A percentile compares a stretch with the other conserved stretches of the same genome.
Conservation (phyloP, 2,329 filamentous ascomycete species). For the Trichophaea hybrida region DNA sequence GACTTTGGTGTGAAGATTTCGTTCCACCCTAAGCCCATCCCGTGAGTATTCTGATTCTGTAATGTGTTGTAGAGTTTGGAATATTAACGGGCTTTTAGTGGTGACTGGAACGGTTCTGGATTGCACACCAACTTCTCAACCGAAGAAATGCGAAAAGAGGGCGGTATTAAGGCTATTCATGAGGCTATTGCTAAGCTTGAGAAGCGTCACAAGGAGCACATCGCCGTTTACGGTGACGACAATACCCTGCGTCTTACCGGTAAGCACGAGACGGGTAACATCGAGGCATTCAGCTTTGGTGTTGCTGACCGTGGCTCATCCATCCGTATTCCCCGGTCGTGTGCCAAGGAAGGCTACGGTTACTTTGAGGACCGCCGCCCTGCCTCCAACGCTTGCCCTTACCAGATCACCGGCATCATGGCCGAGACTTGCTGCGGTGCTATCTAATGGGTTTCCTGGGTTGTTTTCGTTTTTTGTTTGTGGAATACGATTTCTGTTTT, state of each 20-base stretch:
- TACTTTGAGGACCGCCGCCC: conserved; percentile 83
- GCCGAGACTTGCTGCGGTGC: conserved; percentile 32
- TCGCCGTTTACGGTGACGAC: conserved; percentile 86
- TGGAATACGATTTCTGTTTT: background rate
- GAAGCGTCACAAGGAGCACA: conserved; percentile 41
- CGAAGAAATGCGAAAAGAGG: conserved; percentile 72
- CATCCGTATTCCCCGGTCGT: conserved; percentile 79
- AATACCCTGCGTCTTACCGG: conserved; percentile 92
- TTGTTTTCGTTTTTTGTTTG: background rate
- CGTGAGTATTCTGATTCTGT: conserved; percentile 27
- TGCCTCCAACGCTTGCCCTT: conserved; percentile 76
- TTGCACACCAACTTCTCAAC: conserved; percentile 92
- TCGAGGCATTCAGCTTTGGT: conserved; percentile 86
- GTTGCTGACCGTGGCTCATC: conserved; percentile 91
- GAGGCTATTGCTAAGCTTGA: conserved; percentile 46
- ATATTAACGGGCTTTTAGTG: conserved; percentile 30
- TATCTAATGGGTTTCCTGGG: background rate
- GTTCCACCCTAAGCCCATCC: conserved; percentile 87
- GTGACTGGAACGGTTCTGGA: conserved; percentile 94
- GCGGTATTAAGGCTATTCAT: conserved; percentile 93
- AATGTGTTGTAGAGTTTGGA: too few relatives aligned
- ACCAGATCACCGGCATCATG: conserved; percentile 67
- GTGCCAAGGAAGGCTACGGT: conserved; percentile 74
- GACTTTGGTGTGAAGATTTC: conserved; percentile 95
- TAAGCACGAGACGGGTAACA: conserved; percentile 81